Base-by-base conservation (phyloP, 2,329 filamentous ascomycete species). In the Clonostachys sp. region DNA sequence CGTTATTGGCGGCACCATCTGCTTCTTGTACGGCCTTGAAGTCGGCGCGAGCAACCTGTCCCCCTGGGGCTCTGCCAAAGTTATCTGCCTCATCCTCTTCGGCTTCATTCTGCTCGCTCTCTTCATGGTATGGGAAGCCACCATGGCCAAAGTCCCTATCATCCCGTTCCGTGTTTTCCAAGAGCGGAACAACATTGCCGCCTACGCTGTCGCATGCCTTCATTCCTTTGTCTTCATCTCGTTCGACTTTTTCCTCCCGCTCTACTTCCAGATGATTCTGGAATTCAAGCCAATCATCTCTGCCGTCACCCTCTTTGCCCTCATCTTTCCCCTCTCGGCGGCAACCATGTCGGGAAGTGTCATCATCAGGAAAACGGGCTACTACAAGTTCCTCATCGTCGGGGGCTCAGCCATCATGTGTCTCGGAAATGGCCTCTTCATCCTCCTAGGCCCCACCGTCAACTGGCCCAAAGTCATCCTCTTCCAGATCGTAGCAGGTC, bases 371-470 rank as follows among this genome's bases (percentile, higher is more conserved):
- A 78, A 81, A 61, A 87, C 83, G 0, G 86, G 86, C 34, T 76
- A 77, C 52, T 89, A 87, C 63, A 77, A 78, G 34, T 66, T 74
- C 2, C 65, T 77, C 42, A 86, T 91, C 56, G 72, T 79, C 48
- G 65, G 66, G 16, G 83, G 83, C 42, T 70, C 85, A 57, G 50
- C 70, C 10, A 59, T 87, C 48, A 78, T 83, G 64, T 77, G 78
- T 1, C 67, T 90, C 9, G 87, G 87, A 3, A 80, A 80, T 41
- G 86, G 86, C 1, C 65, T 84, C 1, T 74, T 82, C 47, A 78
- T 86, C 47, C 74, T 83, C 57, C 77, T 89, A 34, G 75, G 81
- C 34, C 62, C 81, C 5, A 69, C 72, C 20, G 65, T 70, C 18
- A 74, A 77, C 59, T 80, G 76, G 72, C 67, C 69, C 48, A 80